Percentiles rank a stretch among this genome's conserved stretches.
These are phyloP conservation scores for Oryza glaberrima DNA, from an alignment of 176 grass and related monocot species.

Conservation along the genomic window DNA sequence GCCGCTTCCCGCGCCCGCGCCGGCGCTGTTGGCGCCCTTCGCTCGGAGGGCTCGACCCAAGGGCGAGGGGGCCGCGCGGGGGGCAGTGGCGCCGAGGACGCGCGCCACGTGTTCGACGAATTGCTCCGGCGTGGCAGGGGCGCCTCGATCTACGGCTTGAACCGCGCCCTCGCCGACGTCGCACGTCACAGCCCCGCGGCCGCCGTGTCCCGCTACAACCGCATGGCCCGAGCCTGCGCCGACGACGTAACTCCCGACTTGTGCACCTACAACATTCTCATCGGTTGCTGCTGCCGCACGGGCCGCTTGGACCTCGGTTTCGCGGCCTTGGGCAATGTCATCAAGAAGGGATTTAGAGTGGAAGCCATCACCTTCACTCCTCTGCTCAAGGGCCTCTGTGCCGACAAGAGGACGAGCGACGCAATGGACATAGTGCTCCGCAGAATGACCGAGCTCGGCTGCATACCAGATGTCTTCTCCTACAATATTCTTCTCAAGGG, in stretches of 20 bases:
- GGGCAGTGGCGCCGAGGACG: no score
- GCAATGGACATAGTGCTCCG: constrained; percentile 6
- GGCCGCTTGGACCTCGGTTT: background rate
- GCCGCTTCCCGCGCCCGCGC: no score
- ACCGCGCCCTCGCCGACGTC: background rate
- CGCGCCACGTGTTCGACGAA: constrained; percentile 19
- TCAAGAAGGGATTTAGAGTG: background rate
- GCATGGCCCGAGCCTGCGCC: background rate
- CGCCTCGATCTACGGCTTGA: background rate
- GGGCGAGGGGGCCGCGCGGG: no score
- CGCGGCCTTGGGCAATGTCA: background rate
- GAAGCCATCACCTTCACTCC: background rate
- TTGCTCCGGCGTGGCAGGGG: background rate
- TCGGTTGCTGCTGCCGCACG: background rate
- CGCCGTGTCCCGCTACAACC: background rate
- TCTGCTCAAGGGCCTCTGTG: constrained; percentile 34
- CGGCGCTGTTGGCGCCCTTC: no score
- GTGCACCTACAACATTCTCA: background rate
- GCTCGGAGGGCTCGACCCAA: no score
- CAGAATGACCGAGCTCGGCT: constrained; percentile 41
- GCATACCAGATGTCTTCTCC: background rate
- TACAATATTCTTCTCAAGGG: constrained; percentile 28
- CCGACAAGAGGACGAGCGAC: background rate
- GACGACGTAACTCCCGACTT: background rate
- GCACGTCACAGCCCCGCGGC: background rate